Evolutionary conservation across 2,329 filamentous ascomycete genomes (phyloP).

Genomic region (Macrophomina pseudophaseolina): DNA sequence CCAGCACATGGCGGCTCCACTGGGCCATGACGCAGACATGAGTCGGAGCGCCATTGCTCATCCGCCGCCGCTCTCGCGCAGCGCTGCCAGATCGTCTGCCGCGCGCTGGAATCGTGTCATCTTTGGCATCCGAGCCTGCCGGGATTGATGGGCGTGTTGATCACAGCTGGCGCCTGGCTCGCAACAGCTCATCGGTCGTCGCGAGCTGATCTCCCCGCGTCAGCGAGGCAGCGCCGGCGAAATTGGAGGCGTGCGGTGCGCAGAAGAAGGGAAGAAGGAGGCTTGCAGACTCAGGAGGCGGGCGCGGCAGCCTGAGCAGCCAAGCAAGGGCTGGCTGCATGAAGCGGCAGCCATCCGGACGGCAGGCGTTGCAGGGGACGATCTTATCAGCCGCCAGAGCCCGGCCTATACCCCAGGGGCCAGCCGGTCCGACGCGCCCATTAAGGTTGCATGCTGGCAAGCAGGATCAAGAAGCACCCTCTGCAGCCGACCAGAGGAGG

Average conservation of each 20-base stretch:
- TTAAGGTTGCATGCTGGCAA: neutral
- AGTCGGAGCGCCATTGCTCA: neutral
- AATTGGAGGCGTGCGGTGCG: neutral
- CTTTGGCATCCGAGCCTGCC: constrained; percentile 10
- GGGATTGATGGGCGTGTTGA: constrained; percentile 3
- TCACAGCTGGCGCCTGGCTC: neutral
- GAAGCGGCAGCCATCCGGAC: constrained; percentile 6
- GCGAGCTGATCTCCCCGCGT: neutral
- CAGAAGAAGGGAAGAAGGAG: neutral
- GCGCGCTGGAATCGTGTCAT: neutral
- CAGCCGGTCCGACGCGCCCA: constrained; percentile 16
- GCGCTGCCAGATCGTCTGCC: neutral
- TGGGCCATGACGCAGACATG: constrained; percentile 11
- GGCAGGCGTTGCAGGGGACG: neutral
- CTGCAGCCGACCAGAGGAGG: neutral
- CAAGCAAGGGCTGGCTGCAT: neutral
- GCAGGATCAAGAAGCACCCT: constrained; percentile 1
- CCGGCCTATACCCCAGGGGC: neutral
- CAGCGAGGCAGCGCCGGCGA: neutral
- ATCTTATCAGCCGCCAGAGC: constrained; percentile 7
- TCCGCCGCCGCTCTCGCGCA: neutral
- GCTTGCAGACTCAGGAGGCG: neutral
- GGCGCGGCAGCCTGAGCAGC: neutral
- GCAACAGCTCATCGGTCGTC: neutral
- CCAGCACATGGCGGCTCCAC: constrained; percentile 15